A percentile compares a stretch with the other conserved stretches of the same genome.
Evolutionary conservation across 495 filamentous ascomycete species (phyloP).

Genomic region (Terfezia claveryi): DNA sequence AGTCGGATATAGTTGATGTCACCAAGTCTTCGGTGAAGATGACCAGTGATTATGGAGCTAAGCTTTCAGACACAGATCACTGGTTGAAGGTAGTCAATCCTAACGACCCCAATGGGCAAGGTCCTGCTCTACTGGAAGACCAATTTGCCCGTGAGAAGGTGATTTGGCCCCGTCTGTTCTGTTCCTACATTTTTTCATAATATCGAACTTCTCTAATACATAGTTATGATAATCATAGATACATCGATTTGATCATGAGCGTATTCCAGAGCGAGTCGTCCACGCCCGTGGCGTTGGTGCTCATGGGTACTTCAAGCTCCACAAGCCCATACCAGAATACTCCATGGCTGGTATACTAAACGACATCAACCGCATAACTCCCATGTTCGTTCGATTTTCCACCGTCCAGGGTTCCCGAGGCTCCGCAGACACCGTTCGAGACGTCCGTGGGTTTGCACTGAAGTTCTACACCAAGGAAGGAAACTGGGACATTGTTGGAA

Average conservation of each 20-base stretch:
- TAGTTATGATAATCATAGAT: constrained; percentile 29
- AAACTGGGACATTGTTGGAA: constrained; percentile 20
- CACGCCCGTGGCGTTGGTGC: constrained; percentile 55
- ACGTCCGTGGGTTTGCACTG: constrained; percentile 62
- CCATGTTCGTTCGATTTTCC: constrained; percentile 62
- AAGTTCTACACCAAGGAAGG: constrained; percentile 51
- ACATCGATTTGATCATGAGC: constrained; percentile 64
- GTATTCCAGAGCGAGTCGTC: constrained; percentile 73
- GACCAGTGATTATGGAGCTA: constrained; percentile 62
- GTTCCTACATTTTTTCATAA: no score
- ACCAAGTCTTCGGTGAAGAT: constrained; percentile 21
- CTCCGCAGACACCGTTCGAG: constrained; percentile 58
- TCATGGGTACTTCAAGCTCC: constrained; percentile 61
- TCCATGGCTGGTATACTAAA: constrained; percentile 52
- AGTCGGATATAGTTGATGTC: constrained; percentile 10
- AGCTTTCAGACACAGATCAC: constrained; percentile 50
- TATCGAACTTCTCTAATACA: neutral
- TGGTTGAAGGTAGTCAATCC: constrained; percentile 47
- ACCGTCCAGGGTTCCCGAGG: constrained; percentile 61
- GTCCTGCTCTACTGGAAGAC: constrained; percentile 65
- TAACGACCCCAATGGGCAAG: constrained; percentile 24
- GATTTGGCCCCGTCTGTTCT: neutral
- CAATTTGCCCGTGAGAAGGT: constrained; percentile 46
- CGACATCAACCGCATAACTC: constrained; percentile 57
- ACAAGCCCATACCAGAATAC: constrained; percentile 37